Evolutionary conservation across 441 rosid genomes (phyloP).

Genomic region (Populus tomentosa): DNA sequence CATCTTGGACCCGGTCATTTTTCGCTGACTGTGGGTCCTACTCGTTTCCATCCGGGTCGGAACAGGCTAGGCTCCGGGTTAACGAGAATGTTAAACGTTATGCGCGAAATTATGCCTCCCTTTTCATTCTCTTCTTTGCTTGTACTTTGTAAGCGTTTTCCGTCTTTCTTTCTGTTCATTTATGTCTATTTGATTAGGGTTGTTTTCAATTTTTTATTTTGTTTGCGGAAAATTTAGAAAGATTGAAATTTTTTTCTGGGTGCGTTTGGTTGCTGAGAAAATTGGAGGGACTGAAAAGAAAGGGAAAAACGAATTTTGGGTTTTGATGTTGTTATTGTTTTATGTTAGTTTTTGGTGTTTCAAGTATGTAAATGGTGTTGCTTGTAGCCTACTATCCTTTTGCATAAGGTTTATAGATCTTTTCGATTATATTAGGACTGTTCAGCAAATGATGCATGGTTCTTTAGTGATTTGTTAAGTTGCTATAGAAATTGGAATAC

Average conservation of each 20-base stretch:
- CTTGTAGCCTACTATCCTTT: neutral
- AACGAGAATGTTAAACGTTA: conserved; percentile 87
- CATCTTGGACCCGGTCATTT: conserved; percentile 81
- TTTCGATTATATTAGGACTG: neutral
- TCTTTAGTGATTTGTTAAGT: neutral
- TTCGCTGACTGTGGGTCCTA: conserved; percentile 61
- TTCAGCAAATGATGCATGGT: neutral
- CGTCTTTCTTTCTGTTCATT: neutral
- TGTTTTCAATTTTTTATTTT: neutral
- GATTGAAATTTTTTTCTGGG: no score
- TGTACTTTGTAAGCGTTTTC: conserved; percentile 58
- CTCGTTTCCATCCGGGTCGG: conserved; percentile 61
- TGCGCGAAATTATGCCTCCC: conserved; percentile 48
- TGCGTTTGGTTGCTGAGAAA: conserved; percentile 1
- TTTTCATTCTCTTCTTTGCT: conserved; percentile 76
- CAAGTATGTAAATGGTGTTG: neutral
- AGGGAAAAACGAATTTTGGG: neutral
- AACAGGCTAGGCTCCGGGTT: conserved; percentile 66
- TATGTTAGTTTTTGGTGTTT: neutral
- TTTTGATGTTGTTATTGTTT: neutral
- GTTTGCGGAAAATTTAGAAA: neutral
- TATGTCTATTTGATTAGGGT: neutral
- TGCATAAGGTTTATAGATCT: neutral
- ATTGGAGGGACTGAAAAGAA: neutral
- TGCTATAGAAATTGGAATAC: neutral